Conservation (phyloP, 2,329 filamentous ascomycete species). For the Fusarium sp. region DNA sequence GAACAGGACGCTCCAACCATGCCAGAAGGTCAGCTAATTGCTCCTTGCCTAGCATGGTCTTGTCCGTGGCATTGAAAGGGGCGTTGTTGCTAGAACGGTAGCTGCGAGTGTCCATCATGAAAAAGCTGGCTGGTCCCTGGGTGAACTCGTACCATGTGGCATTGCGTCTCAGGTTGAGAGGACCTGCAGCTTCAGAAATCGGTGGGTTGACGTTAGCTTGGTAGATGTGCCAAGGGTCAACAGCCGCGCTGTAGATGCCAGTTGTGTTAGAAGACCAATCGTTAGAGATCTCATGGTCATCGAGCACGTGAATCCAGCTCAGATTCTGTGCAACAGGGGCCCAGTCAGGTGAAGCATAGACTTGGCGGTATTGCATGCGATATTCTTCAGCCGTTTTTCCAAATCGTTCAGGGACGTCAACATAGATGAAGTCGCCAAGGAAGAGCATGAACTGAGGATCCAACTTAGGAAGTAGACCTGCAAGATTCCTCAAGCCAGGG, state of each 20-base stretch:
- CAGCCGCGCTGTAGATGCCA: conserved; percentile 81
- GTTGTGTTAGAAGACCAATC: conserved; percentile 90
- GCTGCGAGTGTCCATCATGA: conserved; percentile 91
- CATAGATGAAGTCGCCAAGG: conserved; percentile 89
- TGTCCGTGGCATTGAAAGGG: conserved; percentile 70
- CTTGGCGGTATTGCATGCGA: conserved; percentile 89
- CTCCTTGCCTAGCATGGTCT: conserved; percentile 86
- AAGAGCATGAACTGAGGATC: conserved; percentile 84
- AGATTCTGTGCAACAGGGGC: conserved; percentile 76
- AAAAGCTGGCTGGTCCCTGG: conserved; percentile 92
- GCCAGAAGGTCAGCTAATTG: conserved; percentile 84
- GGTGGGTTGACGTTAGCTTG: conserved; percentile 89
- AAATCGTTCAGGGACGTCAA: conserved; percentile 86
- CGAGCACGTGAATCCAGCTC: conserved; percentile 97
- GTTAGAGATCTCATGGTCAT: conserved; percentile 96
- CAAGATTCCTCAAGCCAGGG: conserved; percentile 81
- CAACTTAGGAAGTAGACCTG: conserved; percentile 76
- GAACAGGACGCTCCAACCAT: conserved; percentile 80
- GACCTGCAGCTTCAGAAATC: conserved; percentile 62
- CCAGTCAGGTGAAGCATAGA: conserved; percentile 98
- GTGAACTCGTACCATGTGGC: conserved; percentile 90
- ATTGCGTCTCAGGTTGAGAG: conserved; percentile 55
- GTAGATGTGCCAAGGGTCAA: conserved; percentile 88
- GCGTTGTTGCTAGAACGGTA: conserved; percentile 79
- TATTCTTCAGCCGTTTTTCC: conserved; percentile 81